Conservation (phyloP, 805 yeast species). For the Metschnikowia baotianmanensis region DNA sequence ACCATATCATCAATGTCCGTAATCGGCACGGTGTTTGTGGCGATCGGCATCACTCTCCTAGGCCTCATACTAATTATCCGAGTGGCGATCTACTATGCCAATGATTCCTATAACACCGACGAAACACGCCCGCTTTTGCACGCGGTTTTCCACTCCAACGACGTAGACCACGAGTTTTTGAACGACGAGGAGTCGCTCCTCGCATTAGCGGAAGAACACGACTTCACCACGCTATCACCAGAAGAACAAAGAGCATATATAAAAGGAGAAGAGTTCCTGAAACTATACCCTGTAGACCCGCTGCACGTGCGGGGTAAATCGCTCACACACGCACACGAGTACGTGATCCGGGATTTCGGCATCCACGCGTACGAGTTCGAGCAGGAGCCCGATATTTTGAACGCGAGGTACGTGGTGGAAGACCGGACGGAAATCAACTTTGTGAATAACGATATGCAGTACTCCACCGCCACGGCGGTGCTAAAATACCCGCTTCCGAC, state of each 20-base stretch:
- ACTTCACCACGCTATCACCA: constrained; percentile 36
- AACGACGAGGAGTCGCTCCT: constrained; percentile 39
- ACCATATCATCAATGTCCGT: neutral
- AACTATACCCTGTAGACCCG: constrained; percentile 30
- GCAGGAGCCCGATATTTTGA: constrained; percentile 31
- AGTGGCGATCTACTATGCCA: constrained; percentile 5
- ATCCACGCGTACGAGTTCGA: constrained; percentile 41
- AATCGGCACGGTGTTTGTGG: neutral
- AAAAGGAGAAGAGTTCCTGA: constrained; percentile 36
- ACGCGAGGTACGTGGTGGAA: constrained; percentile 37
- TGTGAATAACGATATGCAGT: constrained; percentile 36
- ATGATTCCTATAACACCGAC: neutral
- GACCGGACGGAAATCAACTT: constrained; percentile 40
- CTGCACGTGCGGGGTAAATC: constrained; percentile 34
- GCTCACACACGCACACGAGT: constrained; percentile 29
- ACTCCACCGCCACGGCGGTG: constrained; percentile 39
- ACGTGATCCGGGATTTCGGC: constrained; percentile 35
- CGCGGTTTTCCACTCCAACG: constrained; percentile 14
- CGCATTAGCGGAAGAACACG: constrained; percentile 36
- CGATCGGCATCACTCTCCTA: neutral
- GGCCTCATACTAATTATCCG: neutral
- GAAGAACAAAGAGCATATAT: constrained; percentile 39
- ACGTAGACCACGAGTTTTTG: constrained; percentile 37
- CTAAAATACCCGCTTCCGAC: constrained; percentile 40
- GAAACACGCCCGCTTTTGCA: constrained; percentile 11